Evolutionary conservation across 2,329 filamentous ascomycete species (phyloP), one percentile per base, ranked within the genome.

Genomic region (Aspergillus novofumigatus): DNA sequence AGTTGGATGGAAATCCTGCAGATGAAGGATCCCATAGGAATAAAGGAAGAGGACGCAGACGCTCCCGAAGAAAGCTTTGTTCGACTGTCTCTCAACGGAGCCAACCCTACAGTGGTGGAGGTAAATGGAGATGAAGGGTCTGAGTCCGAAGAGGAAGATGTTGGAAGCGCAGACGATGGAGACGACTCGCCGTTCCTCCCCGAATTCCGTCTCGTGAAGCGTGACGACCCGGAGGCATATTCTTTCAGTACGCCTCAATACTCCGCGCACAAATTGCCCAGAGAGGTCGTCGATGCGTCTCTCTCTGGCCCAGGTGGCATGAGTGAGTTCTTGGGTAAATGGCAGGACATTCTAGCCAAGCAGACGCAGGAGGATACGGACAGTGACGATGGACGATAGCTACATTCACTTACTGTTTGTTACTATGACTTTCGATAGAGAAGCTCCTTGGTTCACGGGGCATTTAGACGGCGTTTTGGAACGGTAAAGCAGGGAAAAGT

Each of bases 181-280:
- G 64, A 69, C 3, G 64, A 71, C 35, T 74, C 81, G 17, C 72
- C 81, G 7, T 85, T 84, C 68, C 80, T 82, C 4, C 90, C 92
- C 0, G 92, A 97, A 73, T 83, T 99, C 62, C 83, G 93, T 45
- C 80, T 97, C 8, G 84, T 99, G 49, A 85, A 88, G 65, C 86
- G 87, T 70, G 88, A 93, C 62, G 93, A 97, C 63, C 91, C 92
- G 0, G 90, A 93, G 59, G 92, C 92, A 1, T 94, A 91, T 70
- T 89, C 89, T 65, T 95, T 97, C 70, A 86, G 84, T 62, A 89
- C 90, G 4, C 85, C 91, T 1, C 90, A 93, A 68, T 97, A 96
- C 73, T 96, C 92, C 60, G 93, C 94, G 3, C 93, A 97, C 71
- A 99, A 97, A 75, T 77, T 99, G 65, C 94, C 94, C 0, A 92